Base-by-base conservation (phyloP, 306 rosid species). In the Inga oerstediana region DNA sequence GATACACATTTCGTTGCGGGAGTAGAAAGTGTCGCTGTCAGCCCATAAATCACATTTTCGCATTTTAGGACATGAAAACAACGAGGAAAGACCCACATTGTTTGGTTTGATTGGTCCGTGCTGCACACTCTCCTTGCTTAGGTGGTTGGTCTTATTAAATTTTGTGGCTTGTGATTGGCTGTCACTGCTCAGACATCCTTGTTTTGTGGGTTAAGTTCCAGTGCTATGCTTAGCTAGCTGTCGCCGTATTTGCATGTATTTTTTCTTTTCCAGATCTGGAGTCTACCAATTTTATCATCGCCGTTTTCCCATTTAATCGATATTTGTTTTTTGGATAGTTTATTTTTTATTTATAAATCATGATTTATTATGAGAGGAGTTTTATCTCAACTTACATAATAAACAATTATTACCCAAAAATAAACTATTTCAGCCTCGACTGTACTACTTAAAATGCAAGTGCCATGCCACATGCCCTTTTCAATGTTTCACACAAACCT, bases 91-190 rank as follows among this genome's bases (percentile, higher is more conserved):
- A 83, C 76, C 75, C 77, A 27, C 46, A 1, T 16, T n/a, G 61
- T 44, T 41, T 66, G 69, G 54, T 62, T 71, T 85, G 77, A 84
- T 86, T 85, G 84, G 88, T 7, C 37, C 85, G 89, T 91, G 85
- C 13, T 0, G 0, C 14, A 17, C 87, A 91, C 91, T 79, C 79
- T 30, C 88, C 20, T 14, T 16, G 74, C 19, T 10, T 2, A 24
- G 81, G 46, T 62, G 3, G 82, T 73, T 41, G 49, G 46, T 32
- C 43, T 65, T 49, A 52, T 22, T 79, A 64, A 79, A 83, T 59
- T 82, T 83, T 73, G 11, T 10, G 66, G 58, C 82, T 82, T 69
- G 79, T 81, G 85, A 76, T 82, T 73, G 78, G 84, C 82, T 80
- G 84, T 75, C 86, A 73, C 49, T 24, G 71, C 54, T 34, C 46